Conservation (phyloP, 805 yeast genomes). For the Candida michaelii region DNA sequence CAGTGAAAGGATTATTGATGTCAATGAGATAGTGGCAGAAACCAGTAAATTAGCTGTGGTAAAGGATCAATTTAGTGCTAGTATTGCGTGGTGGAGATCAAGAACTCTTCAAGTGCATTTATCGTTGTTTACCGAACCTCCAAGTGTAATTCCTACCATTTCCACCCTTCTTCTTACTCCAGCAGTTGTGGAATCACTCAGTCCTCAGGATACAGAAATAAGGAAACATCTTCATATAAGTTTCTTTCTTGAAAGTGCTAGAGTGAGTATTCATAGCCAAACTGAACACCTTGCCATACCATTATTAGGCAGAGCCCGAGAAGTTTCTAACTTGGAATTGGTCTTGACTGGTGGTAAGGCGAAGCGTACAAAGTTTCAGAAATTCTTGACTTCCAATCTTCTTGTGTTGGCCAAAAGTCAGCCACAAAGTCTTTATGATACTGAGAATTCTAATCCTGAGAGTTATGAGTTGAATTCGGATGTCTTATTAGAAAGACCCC, state of each 20-base stretch:
- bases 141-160: conserved; percentile 47
- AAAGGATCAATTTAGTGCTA: conserved; percentile 41
- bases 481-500: conserved; percentile 70
- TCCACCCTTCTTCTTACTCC: conserved; percentile 41
- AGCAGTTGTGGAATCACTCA: conserved; percentile 25
- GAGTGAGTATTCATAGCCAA: conserved; percentile 59
- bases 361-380: conserved; percentile 80
- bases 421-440: conserved; percentile 21
- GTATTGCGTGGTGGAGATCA: conserved; percentile 73
- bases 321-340: conserved; percentile 58
- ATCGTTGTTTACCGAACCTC: conserved; percentile 62
- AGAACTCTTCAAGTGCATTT: conserved; percentile 65
- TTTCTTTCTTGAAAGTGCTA: conserved; percentile 66
- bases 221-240: conserved; percentile 42
- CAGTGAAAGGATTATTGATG: background rate
- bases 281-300: conserved; percentile 63
- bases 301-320: conserved; percentile 54
- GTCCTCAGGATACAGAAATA: conserved; percentile 30
- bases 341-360: conserved; percentile 87
- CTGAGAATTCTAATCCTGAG: conserved; percentile 41
- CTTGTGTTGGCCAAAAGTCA: conserved; percentile 69
- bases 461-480: conserved; percentile 70
- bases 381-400: conserved; percentile 66
- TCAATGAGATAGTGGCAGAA: conserved; percentile 7
- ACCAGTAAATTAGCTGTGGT: conserved; percentile 11